A percentile compares a stretch with the other conserved stretches of the same genome.
These are phyloP conservation scores for Xylaria telfairii DNA, from an alignment of 495 filamentous ascomycete genomes.

Conservation along the genomic window DNA sequence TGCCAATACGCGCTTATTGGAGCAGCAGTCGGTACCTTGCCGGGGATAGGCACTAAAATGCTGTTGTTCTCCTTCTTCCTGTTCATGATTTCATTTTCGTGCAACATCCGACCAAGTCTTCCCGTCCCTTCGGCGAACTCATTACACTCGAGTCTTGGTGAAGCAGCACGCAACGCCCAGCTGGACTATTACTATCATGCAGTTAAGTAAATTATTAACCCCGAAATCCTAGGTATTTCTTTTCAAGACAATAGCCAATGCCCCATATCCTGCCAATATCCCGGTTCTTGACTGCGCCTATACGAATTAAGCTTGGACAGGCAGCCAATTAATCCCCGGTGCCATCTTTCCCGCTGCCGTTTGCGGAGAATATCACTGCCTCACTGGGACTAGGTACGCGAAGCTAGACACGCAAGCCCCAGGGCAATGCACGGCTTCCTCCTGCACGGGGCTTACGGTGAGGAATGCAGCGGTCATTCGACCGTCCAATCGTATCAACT, in stretches of 20 bases:
- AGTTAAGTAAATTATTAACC: background rate
- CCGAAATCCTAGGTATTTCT: background rate
- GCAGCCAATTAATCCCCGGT: background rate
- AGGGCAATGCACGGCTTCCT: slow-evolving; percentile 6
- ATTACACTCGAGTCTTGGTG: background rate
- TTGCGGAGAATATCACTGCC: slow-evolving; percentile 12
- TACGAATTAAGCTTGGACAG: slow-evolving; percentile 1
- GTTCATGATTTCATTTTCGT: background rate
- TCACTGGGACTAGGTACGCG: background rate
- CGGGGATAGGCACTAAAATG: background rate
- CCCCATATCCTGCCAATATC: background rate
- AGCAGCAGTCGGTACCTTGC: background rate
- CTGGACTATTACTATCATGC: background rate
- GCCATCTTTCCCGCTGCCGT: background rate
- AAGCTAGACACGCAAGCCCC: slow-evolving; percentile 16
- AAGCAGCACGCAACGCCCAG: background rate
- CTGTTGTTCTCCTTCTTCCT: background rate
- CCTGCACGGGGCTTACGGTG: slow-evolving; percentile 1
- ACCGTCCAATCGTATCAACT: slow-evolving; percentile 8
- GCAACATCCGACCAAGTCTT: slow-evolving; percentile 7
- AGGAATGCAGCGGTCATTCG: background rate
- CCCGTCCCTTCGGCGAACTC: background rate
- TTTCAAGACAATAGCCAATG: background rate
- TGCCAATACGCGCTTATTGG: slow-evolving; percentile 28
- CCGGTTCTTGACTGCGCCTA: background rate